Conservation (phyloP, 2,329 filamentous ascomycete species). For the Diaporthe nobilis region DNA sequence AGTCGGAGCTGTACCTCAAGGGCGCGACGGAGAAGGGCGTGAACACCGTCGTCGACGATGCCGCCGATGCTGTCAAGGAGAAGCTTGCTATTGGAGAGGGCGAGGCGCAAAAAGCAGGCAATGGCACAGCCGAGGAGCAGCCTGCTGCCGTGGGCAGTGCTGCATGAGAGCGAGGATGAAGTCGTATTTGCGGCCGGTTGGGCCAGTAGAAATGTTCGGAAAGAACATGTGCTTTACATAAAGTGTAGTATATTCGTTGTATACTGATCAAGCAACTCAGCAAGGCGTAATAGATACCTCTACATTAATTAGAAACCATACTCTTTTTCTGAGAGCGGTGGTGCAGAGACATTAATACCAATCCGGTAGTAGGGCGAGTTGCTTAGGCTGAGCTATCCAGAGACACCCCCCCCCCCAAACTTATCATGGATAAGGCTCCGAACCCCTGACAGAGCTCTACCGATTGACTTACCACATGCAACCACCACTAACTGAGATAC, state of each 20-base stretch:
- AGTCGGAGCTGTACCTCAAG: slow-evolving; percentile 88
- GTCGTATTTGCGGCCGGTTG: background rate
- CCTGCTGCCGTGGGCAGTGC: slow-evolving; percentile 20
- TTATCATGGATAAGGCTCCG: background rate
- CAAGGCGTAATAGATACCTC: slow-evolving; percentile 28
- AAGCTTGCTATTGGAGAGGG: slow-evolving; percentile 33
- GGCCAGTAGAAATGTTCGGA: background rate
- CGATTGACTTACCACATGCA: slow-evolving; percentile 5
- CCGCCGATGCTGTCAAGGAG: slow-evolving; percentile 35
- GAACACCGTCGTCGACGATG: slow-evolving; percentile 28
- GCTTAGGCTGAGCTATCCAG: background rate
- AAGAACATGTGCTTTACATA: background rate
- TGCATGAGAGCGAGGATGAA: background rate
- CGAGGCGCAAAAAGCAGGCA: slow-evolving; percentile 10
- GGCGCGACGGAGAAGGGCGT: slow-evolving; percentile 58
- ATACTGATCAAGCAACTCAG: background rate
- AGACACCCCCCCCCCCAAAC: too few relatives aligned
- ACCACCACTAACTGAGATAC: background rate
- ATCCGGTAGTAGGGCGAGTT: background rate
- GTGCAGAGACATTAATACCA: background rate
- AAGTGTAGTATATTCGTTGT: background rate
- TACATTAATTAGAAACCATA: background rate
- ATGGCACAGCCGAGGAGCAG: slow-evolving; percentile 16
- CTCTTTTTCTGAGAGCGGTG: background rate
- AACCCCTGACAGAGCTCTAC: slow-evolving; percentile 4